Conservation (phyloP, 352 stramenopile species). For the Pythium dissotocum region DNA sequence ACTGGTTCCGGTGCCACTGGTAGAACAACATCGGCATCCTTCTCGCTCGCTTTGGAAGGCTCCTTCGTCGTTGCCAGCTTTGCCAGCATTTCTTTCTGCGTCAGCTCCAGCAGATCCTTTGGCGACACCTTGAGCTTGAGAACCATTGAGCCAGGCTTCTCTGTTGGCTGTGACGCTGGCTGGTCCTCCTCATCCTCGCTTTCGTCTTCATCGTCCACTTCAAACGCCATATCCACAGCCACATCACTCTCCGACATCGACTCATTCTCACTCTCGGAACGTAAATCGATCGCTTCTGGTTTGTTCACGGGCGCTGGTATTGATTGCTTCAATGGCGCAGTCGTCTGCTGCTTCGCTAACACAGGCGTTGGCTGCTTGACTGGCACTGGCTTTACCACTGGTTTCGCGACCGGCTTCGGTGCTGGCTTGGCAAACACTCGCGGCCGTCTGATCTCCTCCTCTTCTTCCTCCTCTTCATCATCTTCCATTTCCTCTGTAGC, state of each 20-base stretch:
- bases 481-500: neutral
- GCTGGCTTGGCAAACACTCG: neutral
- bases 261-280: slow-evolving; percentile 8
- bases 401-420: neutral
- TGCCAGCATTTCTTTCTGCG: slow-evolving; percentile 2
- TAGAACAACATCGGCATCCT: neutral
- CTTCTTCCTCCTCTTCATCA: neutral
- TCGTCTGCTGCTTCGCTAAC: too few relatives aligned
- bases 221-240: neutral
- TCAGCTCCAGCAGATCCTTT: slow-evolving; percentile 1
- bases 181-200: neutral
- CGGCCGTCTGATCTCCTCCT: neutral
- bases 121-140: slow-evolving; percentile 12
- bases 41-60: neutral
- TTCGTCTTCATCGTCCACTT: neutral
- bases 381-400: too few relatives aligned
- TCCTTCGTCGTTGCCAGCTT: neutral
- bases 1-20: neutral
- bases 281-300: slow-evolving; percentile 14
- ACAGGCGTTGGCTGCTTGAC: too few relatives aligned
- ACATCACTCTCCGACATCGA: slow-evolving; percentile 7
- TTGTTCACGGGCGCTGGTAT: neutral
- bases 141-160: neutral
- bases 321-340: neutral
- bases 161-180: neutral